Evolutionary conservation across 345 rosid genomes (phyloP), one percentile per base, ranked within the genome.

Genomic region (Raphanus raphanistrum): DNA sequence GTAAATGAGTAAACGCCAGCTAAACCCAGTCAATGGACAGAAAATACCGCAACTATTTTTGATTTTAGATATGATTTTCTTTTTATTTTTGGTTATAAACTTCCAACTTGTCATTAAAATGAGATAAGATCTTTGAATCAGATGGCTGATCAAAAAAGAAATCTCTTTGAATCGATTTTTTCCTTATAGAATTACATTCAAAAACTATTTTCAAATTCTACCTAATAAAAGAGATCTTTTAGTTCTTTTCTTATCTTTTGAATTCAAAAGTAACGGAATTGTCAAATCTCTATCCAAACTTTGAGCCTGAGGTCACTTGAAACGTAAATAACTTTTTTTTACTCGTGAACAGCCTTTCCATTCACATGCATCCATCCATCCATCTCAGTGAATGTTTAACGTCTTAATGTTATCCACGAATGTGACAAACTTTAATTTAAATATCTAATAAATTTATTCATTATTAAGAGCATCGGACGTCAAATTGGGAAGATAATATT

Each of bases 11-110:
- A 59, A 72, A 48, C 63, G 35, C 69, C 81, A 45, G 63, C 45
- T 59, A 78, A 72, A 72, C 27, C 35, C 73, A 77, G 82, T 79
- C 82, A 79, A 79, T 50, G 13, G 33, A 6, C 69, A 59, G 57
- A 0, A 16, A 66, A 66, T 73, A 78, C 81, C 77, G 82, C 35
- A 61, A n/a, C 74, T 78, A 59, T 16, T 52, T 59, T 78, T 43
- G 0, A 6, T 63, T 66, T 58, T 26, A 52, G 80, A 71, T 57
- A 55, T 57, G 66, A 45, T 59, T 45, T 57, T 1, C 6, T n/a
- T 15, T 5, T 0, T 13, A 7, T 54, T 54, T 8, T 27, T 27
- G 28, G 16, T 28, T 28, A 61, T 61, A 28, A 59, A 59, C 15
- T 27, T 1, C 25, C 41, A 62, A n/a, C 25, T 63, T 6, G 69